These are phyloP conservation scores for Aspergillus novofumigatus DNA, from an alignment of 2,329 filamentous ascomycete genomes.

Conservation along the genomic window DNA sequence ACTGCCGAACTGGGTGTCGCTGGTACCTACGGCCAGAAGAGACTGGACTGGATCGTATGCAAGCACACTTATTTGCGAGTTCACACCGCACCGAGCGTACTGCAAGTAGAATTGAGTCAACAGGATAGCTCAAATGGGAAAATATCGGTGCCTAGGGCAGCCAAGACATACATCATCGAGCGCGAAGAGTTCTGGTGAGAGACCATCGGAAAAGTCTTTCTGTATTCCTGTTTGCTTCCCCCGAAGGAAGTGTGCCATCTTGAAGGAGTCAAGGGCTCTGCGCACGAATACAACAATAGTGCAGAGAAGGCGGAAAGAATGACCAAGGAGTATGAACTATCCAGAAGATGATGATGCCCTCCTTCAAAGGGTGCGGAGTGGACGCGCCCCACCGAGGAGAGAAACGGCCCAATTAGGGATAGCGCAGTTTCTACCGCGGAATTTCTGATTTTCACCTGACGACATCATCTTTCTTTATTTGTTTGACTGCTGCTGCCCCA, in stretches of 20 bases:
- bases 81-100: slow-evolving; percentile 75
- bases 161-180: slow-evolving; percentile 66
- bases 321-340: slow-evolving; percentile 11
- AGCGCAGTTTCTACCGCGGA: neutral
- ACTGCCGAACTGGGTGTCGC: slow-evolving; percentile 76
- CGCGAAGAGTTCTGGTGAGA: slow-evolving; percentile 72
- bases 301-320: slow-evolving; percentile 4
- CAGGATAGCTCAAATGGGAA: slow-evolving; percentile 3
- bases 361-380: slow-evolving; percentile 11
- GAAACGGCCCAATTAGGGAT: neutral
- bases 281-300: slow-evolving; percentile 1
- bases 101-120: slow-evolving; percentile 21
- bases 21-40: slow-evolving; percentile 85
- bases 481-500: slow-evolving; percentile 3
- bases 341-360: slow-evolving; percentile 19
- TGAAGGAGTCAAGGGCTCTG: slow-evolving; percentile 5
- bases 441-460: slow-evolving; percentile 1
- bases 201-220: slow-evolving; percentile 79
- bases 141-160: slow-evolving; percentile 23
- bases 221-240: slow-evolving; percentile 92
- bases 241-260: slow-evolving; percentile 82
- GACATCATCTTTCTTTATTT: slow-evolving; percentile 2
- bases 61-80: slow-evolving; percentile 69
- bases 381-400: slow-evolving; percentile 11
- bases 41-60: slow-evolving; percentile 94